Evolutionary conservation across 257 asterid genomes (phyloP), one percentile per base, ranked within the genome.

Genomic region (Solanum ossicruentum): DNA sequence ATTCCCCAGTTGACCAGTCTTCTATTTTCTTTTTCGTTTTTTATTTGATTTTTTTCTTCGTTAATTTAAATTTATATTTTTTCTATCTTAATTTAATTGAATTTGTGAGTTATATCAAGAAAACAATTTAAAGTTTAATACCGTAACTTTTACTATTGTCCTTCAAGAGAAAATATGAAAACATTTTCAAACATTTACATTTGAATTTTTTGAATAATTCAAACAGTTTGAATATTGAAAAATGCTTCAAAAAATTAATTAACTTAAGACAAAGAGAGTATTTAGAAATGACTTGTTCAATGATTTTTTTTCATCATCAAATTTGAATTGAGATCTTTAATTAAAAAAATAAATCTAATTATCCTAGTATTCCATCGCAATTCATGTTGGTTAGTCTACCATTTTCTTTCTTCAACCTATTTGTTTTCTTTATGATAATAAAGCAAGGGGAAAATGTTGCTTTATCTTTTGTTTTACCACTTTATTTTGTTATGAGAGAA

Each of bases 1-100:
- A 85, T 86, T 87, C 81, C 75, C 66, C 84, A 10, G 52, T 82
- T 83, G 88, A 89, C 89, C 83, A 66, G 56, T 82, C 89, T 41
- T 71, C 60, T n/a, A 72, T 73, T 75, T 58, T 55, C 28, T 18
- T 26, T 7, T 17, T 7, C 0, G 1, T 6, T 23, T 61, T 21
- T 61, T 28, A 5, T 21, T 5, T 0, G 0, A 9, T 20, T 1
- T 61, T 61, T 1, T 0, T 28, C 16, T 56, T 10, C 0, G 12
- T 0, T 23, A 23, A 63, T 3, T 58, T 9, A 20, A 58, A 58
- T 9, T 9, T 0, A 0, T 57, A 20, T 0, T 32, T 32, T 32
- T 3, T 3, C 36, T 3, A 32, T 28, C 3, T 0, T 28, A 28
- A 28, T 28, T 28, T 28, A 28, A 28, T 32, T 32, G 3, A 32